Evolutionary conservation across 352 stramenopile genomes (phyloP), one percentile per base, ranked within the genome.

Genomic region (Poterioochromonas sp.): DNA sequence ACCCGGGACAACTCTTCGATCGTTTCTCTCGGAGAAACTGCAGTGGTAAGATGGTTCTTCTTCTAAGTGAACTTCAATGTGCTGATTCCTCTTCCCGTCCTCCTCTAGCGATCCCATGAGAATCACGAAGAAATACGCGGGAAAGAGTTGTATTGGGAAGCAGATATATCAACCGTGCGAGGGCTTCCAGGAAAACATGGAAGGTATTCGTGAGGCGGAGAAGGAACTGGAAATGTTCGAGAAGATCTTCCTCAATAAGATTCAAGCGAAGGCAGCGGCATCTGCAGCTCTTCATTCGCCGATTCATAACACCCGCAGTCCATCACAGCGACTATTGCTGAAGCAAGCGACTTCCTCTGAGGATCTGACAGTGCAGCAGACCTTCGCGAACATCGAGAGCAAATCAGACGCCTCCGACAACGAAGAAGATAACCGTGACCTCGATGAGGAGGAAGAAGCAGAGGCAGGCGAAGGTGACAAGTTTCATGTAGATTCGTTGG

Each of bases 121-220:
- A 32, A 93, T 93, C 74, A 93, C 89, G 1, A 93, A 93, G 82
- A 93, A 93, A 79, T 93, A 92, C 80, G 90, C 88, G 32, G 88
- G 88, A 22, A 86, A 89, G 53, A 80, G 82, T 44, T 90, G 85
- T 79, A 92, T 93, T 78, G 89, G 89, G 3, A 93, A 93, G 80
- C 80, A 87, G 41, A 87, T 91, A 1, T 92, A 92, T 82, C 85
- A 89, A 81, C 87, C 89, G 1, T 83, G 76, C 20, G 83, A 85
- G 54, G 53, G 76, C 37, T 81, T 76, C n/a, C 74, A 78, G 0
- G 80, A 83, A 43, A 85, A 80, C 29, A 47, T 81, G 1, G 69
- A 62, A 51, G 44, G 44, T 40, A 71, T 63, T 34, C n/a, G 53
- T 34, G 62, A 64, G 62, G 53, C 34, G 43, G 54, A 78, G 39